Conservation (phyloP, 169 alveolate species). For the Ichthyophthirius multifiliis region DNA sequence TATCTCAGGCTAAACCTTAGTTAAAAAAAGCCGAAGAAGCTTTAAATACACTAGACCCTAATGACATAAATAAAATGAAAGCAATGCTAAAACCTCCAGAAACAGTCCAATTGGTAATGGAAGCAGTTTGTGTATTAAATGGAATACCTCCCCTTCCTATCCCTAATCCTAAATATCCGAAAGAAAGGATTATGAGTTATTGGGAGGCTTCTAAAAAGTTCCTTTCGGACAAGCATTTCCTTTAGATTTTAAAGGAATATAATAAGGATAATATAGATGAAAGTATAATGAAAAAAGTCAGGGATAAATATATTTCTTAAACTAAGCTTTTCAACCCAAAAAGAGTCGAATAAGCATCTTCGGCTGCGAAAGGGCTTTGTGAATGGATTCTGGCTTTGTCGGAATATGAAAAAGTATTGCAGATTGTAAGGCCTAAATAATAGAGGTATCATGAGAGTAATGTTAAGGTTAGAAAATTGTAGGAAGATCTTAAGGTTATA, state of each 20-base stretch:
- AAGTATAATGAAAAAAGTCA: slow-evolving; percentile 41
- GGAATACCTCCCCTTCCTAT: slow-evolving; percentile 48
- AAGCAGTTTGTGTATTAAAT: slow-evolving; percentile 53
- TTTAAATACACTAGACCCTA: slow-evolving; percentile 64
- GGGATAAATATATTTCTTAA: slow-evolving; percentile 39
- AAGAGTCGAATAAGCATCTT: slow-evolving; percentile 58
- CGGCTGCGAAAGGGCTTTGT: slow-evolving; percentile 66
- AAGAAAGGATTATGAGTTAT: slow-evolving; percentile 51
- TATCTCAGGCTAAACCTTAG: slow-evolving; percentile 70
- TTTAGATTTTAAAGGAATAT: slow-evolving; percentile 24
- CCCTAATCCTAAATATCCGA: slow-evolving; percentile 61
- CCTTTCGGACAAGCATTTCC: slow-evolving; percentile 53
- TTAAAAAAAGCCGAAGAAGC: slow-evolving; percentile 78
- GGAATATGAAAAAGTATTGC: slow-evolving; percentile 59
- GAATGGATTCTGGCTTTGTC: slow-evolving; percentile 59
- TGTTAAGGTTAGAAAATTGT: slow-evolving; percentile 29
- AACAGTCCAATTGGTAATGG: slow-evolving; percentile 50
- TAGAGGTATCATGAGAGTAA: slow-evolving; percentile 46
- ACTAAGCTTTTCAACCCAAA: slow-evolving; percentile 54
- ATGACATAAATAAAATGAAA: slow-evolving; percentile 70
- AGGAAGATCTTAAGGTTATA: slow-evolving; percentile 52
- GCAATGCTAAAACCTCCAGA: slow-evolving; percentile 78
- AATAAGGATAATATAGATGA: slow-evolving; percentile 56
- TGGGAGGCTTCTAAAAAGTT: slow-evolving; percentile 60
- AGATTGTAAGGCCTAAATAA: slow-evolving; percentile 54